These are phyloP conservation scores for Jackrogersella multiformis DNA, from an alignment of 495 filamentous ascomycete species.

Conservation along the genomic window DNA sequence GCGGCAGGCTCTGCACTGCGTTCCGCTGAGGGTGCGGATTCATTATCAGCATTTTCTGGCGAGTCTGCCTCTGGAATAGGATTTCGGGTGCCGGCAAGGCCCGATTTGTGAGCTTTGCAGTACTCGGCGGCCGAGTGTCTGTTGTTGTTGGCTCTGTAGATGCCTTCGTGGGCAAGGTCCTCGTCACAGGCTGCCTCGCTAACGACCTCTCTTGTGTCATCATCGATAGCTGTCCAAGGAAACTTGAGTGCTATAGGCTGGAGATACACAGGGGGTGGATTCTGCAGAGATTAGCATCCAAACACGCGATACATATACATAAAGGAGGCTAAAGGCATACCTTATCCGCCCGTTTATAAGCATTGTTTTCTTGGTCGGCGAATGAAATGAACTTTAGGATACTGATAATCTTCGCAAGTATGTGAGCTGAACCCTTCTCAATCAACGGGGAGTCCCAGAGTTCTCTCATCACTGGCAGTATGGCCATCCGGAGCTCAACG, in stretches of 20 bases:
- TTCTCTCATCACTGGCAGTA: slow-evolving; percentile 78
- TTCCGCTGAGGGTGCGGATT: slow-evolving; percentile 31
- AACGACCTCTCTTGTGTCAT: slow-evolving; percentile 44
- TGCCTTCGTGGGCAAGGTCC: slow-evolving; percentile 76
- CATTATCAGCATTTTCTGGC: slow-evolving; percentile 37
- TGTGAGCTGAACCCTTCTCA: slow-evolving; percentile 76
- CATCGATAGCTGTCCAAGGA: slow-evolving; percentile 37
- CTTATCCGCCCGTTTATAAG: slow-evolving; percentile 68
- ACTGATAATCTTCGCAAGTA: slow-evolving; percentile 82
- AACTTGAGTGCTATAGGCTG: slow-evolving; percentile 49
- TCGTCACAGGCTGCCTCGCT: slow-evolving; percentile 34
- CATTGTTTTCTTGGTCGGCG: slow-evolving; percentile 76
- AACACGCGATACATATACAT: neutral
- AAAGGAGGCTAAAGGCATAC: slow-evolving; percentile 18
- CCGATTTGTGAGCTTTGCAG: slow-evolving; percentile 65
- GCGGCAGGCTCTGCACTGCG: slow-evolving; percentile 13
- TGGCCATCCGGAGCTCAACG: slow-evolving; percentile 83
- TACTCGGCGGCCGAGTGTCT: slow-evolving; percentile 72
- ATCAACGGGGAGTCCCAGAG: slow-evolving; percentile 86
- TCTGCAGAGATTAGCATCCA: slow-evolving; percentile 36
- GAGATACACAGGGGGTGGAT: slow-evolving; percentile 48
- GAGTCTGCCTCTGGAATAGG: slow-evolving; percentile 71
- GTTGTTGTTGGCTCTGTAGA: slow-evolving; percentile 82
- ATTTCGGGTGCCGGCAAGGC: slow-evolving; percentile 59
- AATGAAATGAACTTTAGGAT: slow-evolving; percentile 83